Evolutionary conservation across 768 basidiomycete genomes (phyloP).

Genomic region (Tulasnella sp.): DNA sequence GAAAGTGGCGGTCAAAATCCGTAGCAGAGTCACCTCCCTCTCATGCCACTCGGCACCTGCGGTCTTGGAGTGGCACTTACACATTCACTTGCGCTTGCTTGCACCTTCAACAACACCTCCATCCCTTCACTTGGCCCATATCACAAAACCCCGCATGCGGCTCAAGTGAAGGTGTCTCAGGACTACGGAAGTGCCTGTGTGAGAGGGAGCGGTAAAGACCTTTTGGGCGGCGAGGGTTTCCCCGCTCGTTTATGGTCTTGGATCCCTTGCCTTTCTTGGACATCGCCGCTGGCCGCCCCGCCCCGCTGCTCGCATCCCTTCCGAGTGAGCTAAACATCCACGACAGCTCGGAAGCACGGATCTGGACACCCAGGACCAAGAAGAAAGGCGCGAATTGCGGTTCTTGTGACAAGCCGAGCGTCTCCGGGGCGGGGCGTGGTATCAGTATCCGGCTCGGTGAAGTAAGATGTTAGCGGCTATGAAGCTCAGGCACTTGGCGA

Average conservation of each 20-base stretch:
- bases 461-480: too few species aligned
- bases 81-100: too few species aligned
- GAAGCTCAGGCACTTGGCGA: too few species aligned
- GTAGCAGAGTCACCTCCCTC: too few species aligned
- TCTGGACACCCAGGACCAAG: not conserved
- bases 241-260: too few species aligned
- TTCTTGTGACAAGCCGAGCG: not conserved
- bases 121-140: not conserved
- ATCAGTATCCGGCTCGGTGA: not conserved
- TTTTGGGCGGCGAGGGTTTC: too few species aligned
- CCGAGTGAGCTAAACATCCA: too few species aligned
- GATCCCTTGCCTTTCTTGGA: not conserved
- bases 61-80: too few species aligned
- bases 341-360: not conserved
- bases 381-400: not conserved
- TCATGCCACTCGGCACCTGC: too few species aligned
- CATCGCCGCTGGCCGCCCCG: not conserved
- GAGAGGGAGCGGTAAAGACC: not conserved
- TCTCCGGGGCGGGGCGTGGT: not conserved
- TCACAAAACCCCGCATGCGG: not conserved
- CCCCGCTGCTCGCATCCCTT: too few species aligned
- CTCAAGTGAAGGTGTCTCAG: not conserved
- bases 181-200: not conserved
- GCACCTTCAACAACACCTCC: not conserved
- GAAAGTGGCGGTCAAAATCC: too few species aligned